These are phyloP conservation scores for Hypoxylon trugodes DNA, from an alignment of 495 filamentous ascomycete species.

Conservation along the genomic window DNA sequence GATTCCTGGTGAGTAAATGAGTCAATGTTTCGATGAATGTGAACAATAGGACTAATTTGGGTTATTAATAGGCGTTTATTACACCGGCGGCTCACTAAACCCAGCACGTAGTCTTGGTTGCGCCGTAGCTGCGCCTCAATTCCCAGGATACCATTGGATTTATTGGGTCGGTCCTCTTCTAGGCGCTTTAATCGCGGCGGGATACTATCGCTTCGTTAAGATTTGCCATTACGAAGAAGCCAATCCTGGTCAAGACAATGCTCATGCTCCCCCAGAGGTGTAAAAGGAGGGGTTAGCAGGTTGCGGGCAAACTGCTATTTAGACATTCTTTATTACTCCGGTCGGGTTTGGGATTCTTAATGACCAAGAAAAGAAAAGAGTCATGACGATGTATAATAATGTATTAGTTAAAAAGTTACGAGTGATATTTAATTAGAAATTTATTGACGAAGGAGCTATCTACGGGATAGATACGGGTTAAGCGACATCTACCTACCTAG, in stretches of 20 bases:
- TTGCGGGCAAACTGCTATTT: too few species aligned
- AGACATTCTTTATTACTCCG: too few species aligned
- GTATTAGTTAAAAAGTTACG: too few species aligned
- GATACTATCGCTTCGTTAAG: slow-evolving; percentile 72
- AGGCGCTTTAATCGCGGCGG: slow-evolving; percentile 69
- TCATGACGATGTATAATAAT: too few species aligned
- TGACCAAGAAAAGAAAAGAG: too few species aligned
- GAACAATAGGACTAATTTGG: slow-evolving; percentile 6
- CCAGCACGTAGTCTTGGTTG: slow-evolving; percentile 63
- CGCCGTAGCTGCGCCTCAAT: slow-evolving; percentile 53
- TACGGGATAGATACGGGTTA: too few species aligned
- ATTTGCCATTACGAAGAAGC: slow-evolving; percentile 75
- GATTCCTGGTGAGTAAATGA: slow-evolving; percentile 62
- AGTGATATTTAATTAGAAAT: too few species aligned
- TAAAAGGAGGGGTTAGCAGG: too few species aligned
- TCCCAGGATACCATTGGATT: slow-evolving; percentile 62
- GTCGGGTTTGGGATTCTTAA: too few species aligned
- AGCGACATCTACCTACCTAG: too few species aligned
- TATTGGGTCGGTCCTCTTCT: slow-evolving; percentile 73
- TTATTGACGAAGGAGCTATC: too few species aligned
- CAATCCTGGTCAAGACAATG: slow-evolving; percentile 75
- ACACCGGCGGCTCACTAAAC: slow-evolving; percentile 64
- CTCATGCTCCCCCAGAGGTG: slow-evolving; percentile 9
- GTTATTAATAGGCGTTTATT: slow-evolving; percentile 55
- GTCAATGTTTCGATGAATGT: too few species aligned